Conservation (phyloP, 208 protist genomes). For the Tritrichomonas foetus region DNA sequence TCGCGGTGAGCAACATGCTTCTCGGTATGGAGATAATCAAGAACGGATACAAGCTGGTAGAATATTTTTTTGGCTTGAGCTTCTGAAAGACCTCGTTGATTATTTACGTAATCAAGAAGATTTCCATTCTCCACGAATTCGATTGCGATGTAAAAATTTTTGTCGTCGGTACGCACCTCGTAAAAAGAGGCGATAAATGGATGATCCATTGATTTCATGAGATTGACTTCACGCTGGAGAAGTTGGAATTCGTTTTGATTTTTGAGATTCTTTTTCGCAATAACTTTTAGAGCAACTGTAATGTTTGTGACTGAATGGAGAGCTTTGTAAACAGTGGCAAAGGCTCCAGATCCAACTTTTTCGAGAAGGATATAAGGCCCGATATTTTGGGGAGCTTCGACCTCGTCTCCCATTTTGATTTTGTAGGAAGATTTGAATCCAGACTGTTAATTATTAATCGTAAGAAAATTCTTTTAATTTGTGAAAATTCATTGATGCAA, state of each 20-base stretch:
- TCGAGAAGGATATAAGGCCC: background rate
- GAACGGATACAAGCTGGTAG: background rate
- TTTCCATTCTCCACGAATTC: background rate
- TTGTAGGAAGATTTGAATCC: no score
- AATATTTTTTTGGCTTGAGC: background rate
- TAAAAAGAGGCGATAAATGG: background rate
- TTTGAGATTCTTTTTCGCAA: background rate
- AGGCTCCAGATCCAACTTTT: background rate
- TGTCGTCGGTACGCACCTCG: background rate
- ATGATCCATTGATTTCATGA: background rate
- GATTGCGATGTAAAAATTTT: background rate
- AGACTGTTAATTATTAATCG: no score
- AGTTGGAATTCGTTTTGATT: background rate
- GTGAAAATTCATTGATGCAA: no score
- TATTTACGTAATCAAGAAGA: background rate
- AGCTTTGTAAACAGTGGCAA: background rate
- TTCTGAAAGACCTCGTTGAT: background rate
- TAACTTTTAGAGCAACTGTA: background rate
- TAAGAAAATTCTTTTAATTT: no score
- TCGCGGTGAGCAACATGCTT: background rate
- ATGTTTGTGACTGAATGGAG: background rate
- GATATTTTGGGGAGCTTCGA: no score
- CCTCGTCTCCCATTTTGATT: no score
- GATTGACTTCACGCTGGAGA: background rate
- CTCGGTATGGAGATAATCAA: constrained; percentile 13